A percentile compares a stretch with the other conserved stretches of the same genome.
These are phyloP conservation scores for Plasmodium falciparum DNA, from an alignment of 169 alveolate genomes.

Conservation along the genomic window DNA sequence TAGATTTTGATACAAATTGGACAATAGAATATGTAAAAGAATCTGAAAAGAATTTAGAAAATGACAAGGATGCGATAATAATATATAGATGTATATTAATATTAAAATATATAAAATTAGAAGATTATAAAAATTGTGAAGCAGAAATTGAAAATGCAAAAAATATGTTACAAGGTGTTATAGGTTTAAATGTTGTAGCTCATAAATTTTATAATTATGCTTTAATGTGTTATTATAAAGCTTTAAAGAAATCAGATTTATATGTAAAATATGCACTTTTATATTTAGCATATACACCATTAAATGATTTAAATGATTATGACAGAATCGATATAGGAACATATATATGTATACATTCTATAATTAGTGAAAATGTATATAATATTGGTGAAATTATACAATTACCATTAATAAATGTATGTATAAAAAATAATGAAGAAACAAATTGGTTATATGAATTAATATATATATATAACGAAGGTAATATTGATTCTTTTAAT, in stretches of 20 bases:
- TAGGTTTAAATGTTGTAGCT: constrained; percentile 50
- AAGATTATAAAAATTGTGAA: constrained; percentile 66
- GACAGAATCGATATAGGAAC: constrained; percentile 60
- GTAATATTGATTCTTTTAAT: constrained; percentile 34
- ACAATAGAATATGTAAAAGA: constrained; percentile 52
- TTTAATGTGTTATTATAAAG: constrained; percentile 65
- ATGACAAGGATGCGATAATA: constrained; percentile 71
- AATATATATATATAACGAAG: constrained; percentile 67
- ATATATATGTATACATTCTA: constrained; percentile 62
- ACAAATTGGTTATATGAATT: constrained; percentile 49
- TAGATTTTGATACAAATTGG: constrained; percentile 36
- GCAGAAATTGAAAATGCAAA: constrained; percentile 52
- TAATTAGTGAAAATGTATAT: constrained; percentile 73
- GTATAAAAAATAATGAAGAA: constrained; percentile 51
- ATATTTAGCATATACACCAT: constrained; percentile 73
- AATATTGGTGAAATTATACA: constrained; percentile 72
- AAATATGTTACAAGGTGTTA: constrained; percentile 69
- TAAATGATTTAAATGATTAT: constrained; percentile 54
- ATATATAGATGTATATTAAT: constrained; percentile 72
- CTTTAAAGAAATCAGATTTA: constrained; percentile 52
- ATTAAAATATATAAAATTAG: constrained; percentile 37
- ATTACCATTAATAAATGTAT: constrained; percentile 42
- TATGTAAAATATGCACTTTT: constrained; percentile 64
- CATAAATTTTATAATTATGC: constrained; percentile 73
- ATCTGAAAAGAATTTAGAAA: constrained; percentile 50